Evolutionary conservation across 345 rosid species (phyloP).

Genomic region (Eucalyptus sp.): DNA sequence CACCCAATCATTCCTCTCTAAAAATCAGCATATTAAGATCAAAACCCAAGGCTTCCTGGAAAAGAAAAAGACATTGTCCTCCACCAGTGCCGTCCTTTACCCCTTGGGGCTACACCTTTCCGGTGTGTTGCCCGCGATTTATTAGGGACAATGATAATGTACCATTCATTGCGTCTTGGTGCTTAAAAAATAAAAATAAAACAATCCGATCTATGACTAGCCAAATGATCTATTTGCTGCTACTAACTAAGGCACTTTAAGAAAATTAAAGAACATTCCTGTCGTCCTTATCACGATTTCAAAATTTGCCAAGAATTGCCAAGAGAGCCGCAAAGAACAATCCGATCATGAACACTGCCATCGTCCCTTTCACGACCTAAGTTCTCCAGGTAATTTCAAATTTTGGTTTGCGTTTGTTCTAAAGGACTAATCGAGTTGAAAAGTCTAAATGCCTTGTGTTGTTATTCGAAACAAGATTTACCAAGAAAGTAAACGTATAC

Average conservation of each 20-base stretch:
- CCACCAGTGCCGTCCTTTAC: neutral
- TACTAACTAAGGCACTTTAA: neutral
- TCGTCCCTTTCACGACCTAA: neutral
- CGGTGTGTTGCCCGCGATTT: neutral
- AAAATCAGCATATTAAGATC: neutral
- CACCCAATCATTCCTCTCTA: no score
- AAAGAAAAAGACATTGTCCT: neutral
- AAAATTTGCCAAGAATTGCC: neutral
- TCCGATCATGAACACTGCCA: neutral
- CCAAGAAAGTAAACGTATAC: neutral
- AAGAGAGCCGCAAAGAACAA: neutral
- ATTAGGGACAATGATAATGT: neutral
- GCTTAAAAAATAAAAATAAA: neutral
- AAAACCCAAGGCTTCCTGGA: neutral
- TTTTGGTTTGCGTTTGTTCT: neutral
- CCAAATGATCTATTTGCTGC: neutral
- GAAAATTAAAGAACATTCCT: neutral
- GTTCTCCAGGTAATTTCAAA: neutral
- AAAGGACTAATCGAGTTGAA: neutral
- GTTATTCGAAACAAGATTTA: neutral
- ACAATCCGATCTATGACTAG: neutral
- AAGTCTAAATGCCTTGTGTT: neutral
- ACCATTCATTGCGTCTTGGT: neutral
- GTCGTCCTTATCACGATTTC: neutral
- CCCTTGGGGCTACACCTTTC: neutral